Base-by-base conservation (phyloP, 495 filamentous ascomycete species). In the Neurospora sp. region DNA sequence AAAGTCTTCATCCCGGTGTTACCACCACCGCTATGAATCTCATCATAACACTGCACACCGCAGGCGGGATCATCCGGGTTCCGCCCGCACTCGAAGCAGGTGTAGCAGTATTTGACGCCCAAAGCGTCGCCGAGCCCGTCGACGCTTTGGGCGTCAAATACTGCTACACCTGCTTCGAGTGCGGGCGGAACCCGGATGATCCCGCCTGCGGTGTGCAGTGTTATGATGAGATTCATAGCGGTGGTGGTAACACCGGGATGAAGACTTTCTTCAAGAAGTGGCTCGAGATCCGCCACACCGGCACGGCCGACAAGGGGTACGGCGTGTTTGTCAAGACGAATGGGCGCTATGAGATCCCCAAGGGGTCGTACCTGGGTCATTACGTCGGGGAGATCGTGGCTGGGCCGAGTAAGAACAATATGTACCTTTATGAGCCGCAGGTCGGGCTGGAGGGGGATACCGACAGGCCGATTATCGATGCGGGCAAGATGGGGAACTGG, bases 401-500 rank as follows among this genome's bases (percentile, higher is more conserved):
- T 12, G n/a, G 53, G 12, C 53, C 53, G 10, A 31, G 27, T 5
- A 61, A 61, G 53, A 7, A 61, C 4, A 61, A 61, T 16, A 31
- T 7, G 27, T 61, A 61, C 14, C 27, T 61, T 8, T 61, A 61
- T 35, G 53, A 61, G 53, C 53, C 27, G 53, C 53, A 61, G 53
- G 53, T 61, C 3, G 53, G 53, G 12, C 27, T 35, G 53, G 22
- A 31, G 22, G 35, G 53, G 53, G 27, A 61, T 16, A 8, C 27
- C 6, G 53, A 61, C 16, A 4, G 53, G 27, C 53, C 53, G 6
- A 22, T 27, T 27, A 27, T 78, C 2, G 75, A 79, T 42, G 42
- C 74, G 1, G 38, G 7, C 7, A 69, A 7, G 38, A 35, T 68
- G 10, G 78, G 78, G 0, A 78, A 78, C 73, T 80, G 78, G 78